Conservation (phyloP, 768 basidiomycete species). For the Amanita inopinata region DNA sequence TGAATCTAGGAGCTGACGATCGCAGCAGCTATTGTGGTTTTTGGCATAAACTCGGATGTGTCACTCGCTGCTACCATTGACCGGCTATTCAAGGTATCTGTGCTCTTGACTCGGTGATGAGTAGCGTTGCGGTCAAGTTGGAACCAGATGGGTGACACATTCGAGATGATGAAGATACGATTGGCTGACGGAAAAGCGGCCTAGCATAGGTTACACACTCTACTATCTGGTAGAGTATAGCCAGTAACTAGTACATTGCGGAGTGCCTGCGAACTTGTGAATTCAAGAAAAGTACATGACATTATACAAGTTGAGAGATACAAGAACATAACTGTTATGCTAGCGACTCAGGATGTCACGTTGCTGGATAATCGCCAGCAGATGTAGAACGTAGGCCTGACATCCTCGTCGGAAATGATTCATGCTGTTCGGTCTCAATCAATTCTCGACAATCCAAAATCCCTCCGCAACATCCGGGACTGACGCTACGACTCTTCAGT, state of each 20-base stretch:
- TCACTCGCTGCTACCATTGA: slow-evolving; percentile 77
- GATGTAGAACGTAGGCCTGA: slow-evolving; percentile 22
- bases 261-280: no score
- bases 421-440: slow-evolving; percentile 17
- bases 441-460: slow-evolving; percentile 38
- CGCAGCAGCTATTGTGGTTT: slow-evolving; percentile 70
- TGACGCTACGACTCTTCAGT: slow-evolving; percentile 19
- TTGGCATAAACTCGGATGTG: slow-evolving; percentile 69
- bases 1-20: slow-evolving; percentile 63
- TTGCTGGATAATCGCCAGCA: slow-evolving; percentile 8
- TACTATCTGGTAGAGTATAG: no score
- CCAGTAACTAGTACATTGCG: no score
- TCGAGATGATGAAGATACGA: no score
- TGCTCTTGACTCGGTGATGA: slow-evolving; percentile 61
- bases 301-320: no score
- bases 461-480: slow-evolving; percentile 40
- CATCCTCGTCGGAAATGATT: slow-evolving; percentile 13
- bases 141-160: slow-evolving; percentile 29
- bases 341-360: no score
- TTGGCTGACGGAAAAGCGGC: no score
- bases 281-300: no score
- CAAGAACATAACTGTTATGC: no score
- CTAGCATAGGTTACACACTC: no score
- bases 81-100: slow-evolving; percentile 72
- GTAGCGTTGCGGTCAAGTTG: slow-evolving; percentile 39